Percentiles rank a stretch among this genome's conserved stretches.
phyloP scores from a whole-genome alignment of 23 red algal species.

The Chondrus crispus region DNA sequence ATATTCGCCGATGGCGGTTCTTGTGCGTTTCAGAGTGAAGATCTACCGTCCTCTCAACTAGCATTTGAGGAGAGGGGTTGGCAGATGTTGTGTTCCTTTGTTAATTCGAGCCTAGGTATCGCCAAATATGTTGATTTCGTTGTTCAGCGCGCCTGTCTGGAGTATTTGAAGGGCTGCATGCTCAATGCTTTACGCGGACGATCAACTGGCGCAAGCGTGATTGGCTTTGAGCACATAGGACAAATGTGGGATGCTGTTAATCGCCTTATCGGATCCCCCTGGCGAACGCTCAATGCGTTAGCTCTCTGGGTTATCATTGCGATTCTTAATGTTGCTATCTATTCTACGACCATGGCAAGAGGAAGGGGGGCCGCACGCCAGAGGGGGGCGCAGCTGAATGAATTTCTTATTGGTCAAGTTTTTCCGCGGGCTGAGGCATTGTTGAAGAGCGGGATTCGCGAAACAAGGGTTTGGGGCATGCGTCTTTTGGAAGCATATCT shows the following conservation, averaged over 20 bases:
- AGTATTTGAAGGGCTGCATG: conserved; percentile 68
- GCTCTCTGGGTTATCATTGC: conserved; percentile 67
- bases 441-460: conserved; percentile 30
- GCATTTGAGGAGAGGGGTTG: conserved; percentile 63
- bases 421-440: conserved; percentile 50
- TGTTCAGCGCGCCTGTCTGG: conserved; percentile 58
- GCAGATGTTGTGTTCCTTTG: conserved; percentile 70
- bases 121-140: conserved; percentile 74
- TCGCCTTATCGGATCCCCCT: conserved; percentile 66
- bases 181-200: conserved; percentile 60
- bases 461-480: conserved; percentile 75
- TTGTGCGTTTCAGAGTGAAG: conserved; percentile 41
- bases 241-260: conserved; percentile 68
- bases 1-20: conserved; percentile 52
- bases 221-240: conserved; percentile 66
- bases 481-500: conserved; percentile 65
- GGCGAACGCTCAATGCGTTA: conserved; percentile 67
- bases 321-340: conserved; percentile 53
- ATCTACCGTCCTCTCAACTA: neutral
- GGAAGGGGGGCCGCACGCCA: conserved; percentile 23
- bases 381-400: conserved; percentile 35
- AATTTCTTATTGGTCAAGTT: conserved; percentile 47
- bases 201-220: conserved; percentile 39
- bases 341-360: conserved; percentile 42
- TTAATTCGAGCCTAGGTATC: conserved; percentile 48